Evolutionary conservation across 495 filamentous ascomycete species (phyloP), one percentile per base, ranked within the genome.

Genomic region (Mytilinidion resinicola): DNA sequence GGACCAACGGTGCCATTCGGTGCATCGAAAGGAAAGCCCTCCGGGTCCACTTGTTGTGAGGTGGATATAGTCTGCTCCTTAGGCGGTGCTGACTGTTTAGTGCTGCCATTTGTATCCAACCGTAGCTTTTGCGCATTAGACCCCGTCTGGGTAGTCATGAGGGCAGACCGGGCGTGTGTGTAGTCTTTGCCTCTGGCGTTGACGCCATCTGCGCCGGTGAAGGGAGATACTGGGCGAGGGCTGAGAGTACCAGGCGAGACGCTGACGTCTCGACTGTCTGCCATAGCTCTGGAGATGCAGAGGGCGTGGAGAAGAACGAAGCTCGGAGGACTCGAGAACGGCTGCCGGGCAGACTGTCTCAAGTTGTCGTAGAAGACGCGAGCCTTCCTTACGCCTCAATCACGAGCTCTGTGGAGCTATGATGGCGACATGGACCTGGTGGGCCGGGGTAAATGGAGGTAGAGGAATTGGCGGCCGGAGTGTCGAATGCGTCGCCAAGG

Each of bases 1-100:
- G 20, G 33, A 15, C 37, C 51, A 30, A 25, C 19, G 1, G n/a
- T 30, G 1, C 54, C 20, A 11, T 39, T 14, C 12, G 59, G 35
- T 12, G 52, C 41, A 39, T 42, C 21, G 56, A 68, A 68, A 33
- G 65, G 65, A 48, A 68, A 68, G 35, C 61, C 65, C 43, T 61
- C 51, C 33, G 56, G 59, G 44, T 65, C 62, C 15, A 41, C 33
- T 14, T 4, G 36, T 4, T 4, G 34, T 30, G 34, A 8, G 4
- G 34, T n/a, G 15, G 37, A 37, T 19, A 25, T 53, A 4, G 15
- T 19, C 10, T 15, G 33, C 15, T 17, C 14, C 25, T 30, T 30
- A 53, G 50, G n/a, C 21, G 33, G 11, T 37, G 50, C 17, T n/a
- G 50, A 8, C 25, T 15, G 21, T 36, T 17, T 35, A 1, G n/a